Evolutionary conservation across 2,329 filamentous ascomycete species (phyloP).

Genomic region (Pyrenochaeta sp.): DNA sequence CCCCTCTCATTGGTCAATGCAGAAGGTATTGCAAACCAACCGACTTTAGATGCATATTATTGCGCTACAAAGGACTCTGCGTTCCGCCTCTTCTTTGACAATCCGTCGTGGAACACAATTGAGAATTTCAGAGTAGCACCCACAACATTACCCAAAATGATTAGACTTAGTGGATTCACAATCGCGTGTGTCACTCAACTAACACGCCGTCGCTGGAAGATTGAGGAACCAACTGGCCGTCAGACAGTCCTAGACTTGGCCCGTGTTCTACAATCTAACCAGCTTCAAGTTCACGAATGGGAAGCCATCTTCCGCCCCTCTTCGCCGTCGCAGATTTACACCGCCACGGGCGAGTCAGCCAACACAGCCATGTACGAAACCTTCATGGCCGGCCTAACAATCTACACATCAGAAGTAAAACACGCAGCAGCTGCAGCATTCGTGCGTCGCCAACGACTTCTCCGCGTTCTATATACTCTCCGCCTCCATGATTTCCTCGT

Average conservation of each 20-base stretch:
- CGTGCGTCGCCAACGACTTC: slow-evolving; percentile 4
- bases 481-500: background rate
- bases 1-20: background rate
- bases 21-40: background rate
- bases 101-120: background rate
- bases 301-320: slow-evolving; percentile 1
- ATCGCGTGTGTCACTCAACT: slow-evolving; percentile 5
- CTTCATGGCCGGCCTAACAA: slow-evolving; percentile 1
- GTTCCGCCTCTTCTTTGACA: background rate
- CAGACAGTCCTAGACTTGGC: slow-evolving; percentile 3
- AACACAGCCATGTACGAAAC: slow-evolving; percentile 5
- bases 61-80: background rate
- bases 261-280: background rate
- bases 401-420: background rate
- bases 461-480: background rate
- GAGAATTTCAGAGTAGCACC: background rate
- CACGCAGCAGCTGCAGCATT: slow-evolving; percentile 1
- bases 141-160: background rate
- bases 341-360: slow-evolving; percentile 4
- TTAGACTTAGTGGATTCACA: slow-evolving; percentile 1
- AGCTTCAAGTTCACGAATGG: slow-evolving; percentile 9
- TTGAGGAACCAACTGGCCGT: slow-evolving; percentile 2
- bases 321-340: background rate
- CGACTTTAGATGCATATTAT: background rate
- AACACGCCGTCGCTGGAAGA: slow-evolving; percentile 1